Base-by-base conservation (phyloP, 768 basidiomycete species). In the Gautieria morchelliformis region DNA sequence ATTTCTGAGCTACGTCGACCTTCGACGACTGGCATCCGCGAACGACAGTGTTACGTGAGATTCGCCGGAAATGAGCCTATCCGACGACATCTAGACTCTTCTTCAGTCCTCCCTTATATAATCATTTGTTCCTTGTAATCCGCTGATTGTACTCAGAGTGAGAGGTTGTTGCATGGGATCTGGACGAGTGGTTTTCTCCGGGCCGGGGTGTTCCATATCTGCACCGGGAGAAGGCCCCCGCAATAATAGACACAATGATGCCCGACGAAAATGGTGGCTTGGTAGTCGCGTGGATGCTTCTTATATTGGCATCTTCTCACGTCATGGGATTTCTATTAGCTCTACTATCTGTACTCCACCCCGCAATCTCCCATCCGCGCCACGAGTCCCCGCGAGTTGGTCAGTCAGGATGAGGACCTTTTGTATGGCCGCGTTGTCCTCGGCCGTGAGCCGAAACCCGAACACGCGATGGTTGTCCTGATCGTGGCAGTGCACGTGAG, bases 1-100 rank as follows among this genome's bases (percentile, higher is more conserved):
- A 82, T 98, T 59, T 73, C 76, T 4, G 77, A 82, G 61, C 74
- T 99, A 58, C 83, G 89, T 46, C 91, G 63, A 86, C 85, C 0
- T 93, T 96, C 64, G 82, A 88, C 52, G 80, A 85, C 59, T 96
- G 93, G 93, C 80, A 85, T 59, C 93, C 93, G 2, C 86, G 82
- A 67, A 93, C 93, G 9, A 78, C 83, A 19, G 82, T 88, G 19
- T 70, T 90, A 33, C 77, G 87, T 22, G 88, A 90, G 52, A 71
- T 90, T 53, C 90, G 89, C 69, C 76, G 83, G 58, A 90, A 89
- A 69, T 70, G 85, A 88, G 63, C 88, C 87, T 8, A 88, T 89
- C 45, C 84, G 27, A 79, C 81, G 10, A 30, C 19, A 19, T 40
- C 53, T 10, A 19, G 24, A 41, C 53, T 55, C 15, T 55, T 37